Evolutionary conservation across 2,329 filamentous ascomycete species (phyloP).

Genomic region (Nannizziopsis arthrosporioides): DNA sequence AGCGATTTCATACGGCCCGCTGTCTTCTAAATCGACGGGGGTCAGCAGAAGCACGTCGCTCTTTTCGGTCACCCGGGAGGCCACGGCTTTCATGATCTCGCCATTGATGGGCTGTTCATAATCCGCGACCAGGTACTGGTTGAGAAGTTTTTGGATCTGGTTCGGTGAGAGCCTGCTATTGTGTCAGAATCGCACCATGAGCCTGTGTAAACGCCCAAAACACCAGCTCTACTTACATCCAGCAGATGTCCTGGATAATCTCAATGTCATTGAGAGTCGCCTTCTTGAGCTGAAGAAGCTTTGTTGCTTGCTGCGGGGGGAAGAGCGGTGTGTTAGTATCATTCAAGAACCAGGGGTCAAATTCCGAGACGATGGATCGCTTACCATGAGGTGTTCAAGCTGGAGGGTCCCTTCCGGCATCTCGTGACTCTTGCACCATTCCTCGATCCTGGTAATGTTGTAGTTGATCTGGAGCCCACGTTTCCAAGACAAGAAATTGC

Average conservation of each 20-base stretch:
- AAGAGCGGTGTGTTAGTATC: slow-evolving; percentile 1
- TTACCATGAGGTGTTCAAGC: slow-evolving; percentile 92
- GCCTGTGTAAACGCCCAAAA: not conserved
- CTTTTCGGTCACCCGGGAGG: slow-evolving; percentile 94
- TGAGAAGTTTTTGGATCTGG: slow-evolving; percentile 96
- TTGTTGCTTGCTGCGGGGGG: slow-evolving; percentile 96
- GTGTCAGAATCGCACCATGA: slow-evolving; percentile 6
- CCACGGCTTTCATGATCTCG: slow-evolving; percentile 99
- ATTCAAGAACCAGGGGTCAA: no score
- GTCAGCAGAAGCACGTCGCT: slow-evolving; percentile 87
- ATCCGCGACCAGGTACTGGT: slow-evolving; percentile 96
- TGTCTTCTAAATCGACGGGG: slow-evolving; percentile 98
- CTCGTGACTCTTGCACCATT: slow-evolving; percentile 99
- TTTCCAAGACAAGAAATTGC: slow-evolving; percentile 99
- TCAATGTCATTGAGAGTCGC: slow-evolving; percentile 98
- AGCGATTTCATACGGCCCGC: slow-evolving; percentile 94
- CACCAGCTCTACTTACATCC: slow-evolving; percentile 62
- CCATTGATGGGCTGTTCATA: slow-evolving; percentile 99
- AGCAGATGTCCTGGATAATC: slow-evolving; percentile 99
- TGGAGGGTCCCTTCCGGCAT: slow-evolving; percentile 98
- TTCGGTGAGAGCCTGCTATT: slow-evolving; percentile 74
- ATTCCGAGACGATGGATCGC: slow-evolving; percentile 18
- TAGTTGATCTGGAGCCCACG: slow-evolving; percentile 99
- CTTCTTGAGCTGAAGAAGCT: slow-evolving; percentile 96
- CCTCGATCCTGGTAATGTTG: slow-evolving; percentile 97